phyloP scores from a whole-genome alignment of 768 basidiomycete species.

The Mycena haematopus region DNA sequence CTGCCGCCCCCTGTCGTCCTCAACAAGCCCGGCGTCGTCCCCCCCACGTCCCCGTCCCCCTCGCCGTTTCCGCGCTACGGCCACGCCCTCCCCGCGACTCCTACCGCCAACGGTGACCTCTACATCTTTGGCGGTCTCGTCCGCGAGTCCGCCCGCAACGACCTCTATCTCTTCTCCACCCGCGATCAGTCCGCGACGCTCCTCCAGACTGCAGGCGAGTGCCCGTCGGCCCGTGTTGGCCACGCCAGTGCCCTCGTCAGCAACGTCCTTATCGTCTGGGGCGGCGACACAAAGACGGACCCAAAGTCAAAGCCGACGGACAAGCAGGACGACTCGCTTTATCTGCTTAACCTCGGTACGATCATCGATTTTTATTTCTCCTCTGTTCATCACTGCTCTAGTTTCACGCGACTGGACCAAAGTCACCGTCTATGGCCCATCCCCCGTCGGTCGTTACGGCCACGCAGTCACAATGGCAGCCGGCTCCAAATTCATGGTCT shows the following conservation, averaged over 20 bases:
- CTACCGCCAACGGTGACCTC: conserved; percentile 85
- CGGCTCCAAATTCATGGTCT: conserved; percentile 90
- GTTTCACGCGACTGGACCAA: conserved; percentile 96
- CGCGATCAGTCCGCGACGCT: conserved; percentile 80
- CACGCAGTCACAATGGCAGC: conserved; percentile 91
- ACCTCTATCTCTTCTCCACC: conserved; percentile 89
- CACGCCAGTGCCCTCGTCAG: conserved; percentile 96
- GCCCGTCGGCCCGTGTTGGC: conserved; percentile 91
- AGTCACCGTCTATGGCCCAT: conserved; percentile 75
- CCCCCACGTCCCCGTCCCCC: conserved; percentile 75
- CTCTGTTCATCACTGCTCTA: conserved; percentile 37
- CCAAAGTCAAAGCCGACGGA: conserved; percentile 64
- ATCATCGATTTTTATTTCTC: conserved; percentile 26
- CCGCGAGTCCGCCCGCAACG: conserved; percentile 86
- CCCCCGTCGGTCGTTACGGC: conserved; percentile 91
- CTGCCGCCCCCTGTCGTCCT: conserved; percentile 73
- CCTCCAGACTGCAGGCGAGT: conserved; percentile 87
- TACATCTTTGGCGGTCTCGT: conserved; percentile 98
- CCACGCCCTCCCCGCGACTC: conserved; percentile 83
- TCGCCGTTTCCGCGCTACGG: conserved; percentile 97
- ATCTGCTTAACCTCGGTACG: conserved; percentile 92
- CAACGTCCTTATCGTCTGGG: conserved; percentile 97
- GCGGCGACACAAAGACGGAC: conserved; percentile 93
- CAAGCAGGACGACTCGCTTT: conserved; percentile 90
- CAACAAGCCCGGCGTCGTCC: conserved; percentile 65